phyloP scores from a whole-genome alignment of 371 early-diverging fungal genomes.

The Mucor lusitanicus region DNA sequence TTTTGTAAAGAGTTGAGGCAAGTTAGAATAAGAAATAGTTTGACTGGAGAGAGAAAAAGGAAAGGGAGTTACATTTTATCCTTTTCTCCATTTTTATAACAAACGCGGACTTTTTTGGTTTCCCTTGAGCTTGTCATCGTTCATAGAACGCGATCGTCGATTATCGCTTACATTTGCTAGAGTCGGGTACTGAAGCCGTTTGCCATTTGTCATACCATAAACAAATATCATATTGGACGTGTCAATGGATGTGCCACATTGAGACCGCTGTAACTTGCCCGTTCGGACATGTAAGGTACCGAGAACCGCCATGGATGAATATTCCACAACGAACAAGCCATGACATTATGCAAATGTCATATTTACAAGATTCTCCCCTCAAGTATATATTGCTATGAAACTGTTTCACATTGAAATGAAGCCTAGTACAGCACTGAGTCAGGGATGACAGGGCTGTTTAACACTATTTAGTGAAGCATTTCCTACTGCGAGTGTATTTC shows the following conservation, averaged over 20 bases:
- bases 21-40: background rate
- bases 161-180: background rate
- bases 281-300: too few species aligned
- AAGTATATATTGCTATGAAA: too few species aligned
- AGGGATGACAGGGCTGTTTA: too few species aligned
- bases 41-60: background rate
- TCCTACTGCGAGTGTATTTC: too few species aligned
- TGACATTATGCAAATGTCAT: too few species aligned
- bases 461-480: too few species aligned
- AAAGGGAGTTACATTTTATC: background rate
- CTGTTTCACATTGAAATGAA: too few species aligned
- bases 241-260: background rate
- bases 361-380: too few species aligned
- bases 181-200: background rate
- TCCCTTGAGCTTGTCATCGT: constrained; percentile 3
- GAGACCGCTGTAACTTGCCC: too few species aligned
- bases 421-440: too few species aligned
- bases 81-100: background rate
- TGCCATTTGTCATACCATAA: background rate
- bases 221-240: background rate
- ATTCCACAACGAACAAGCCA: too few species aligned
- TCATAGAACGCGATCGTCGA: background rate
- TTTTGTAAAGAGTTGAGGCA: background rate
- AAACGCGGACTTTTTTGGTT: background rate
- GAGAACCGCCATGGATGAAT: too few species aligned